A percentile compares a stretch with the other conserved stretches of the same genome.
These are phyloP conservation scores for Citrus inodora DNA, from an alignment of 345 rosid species.

Conservation along the genomic window DNA sequence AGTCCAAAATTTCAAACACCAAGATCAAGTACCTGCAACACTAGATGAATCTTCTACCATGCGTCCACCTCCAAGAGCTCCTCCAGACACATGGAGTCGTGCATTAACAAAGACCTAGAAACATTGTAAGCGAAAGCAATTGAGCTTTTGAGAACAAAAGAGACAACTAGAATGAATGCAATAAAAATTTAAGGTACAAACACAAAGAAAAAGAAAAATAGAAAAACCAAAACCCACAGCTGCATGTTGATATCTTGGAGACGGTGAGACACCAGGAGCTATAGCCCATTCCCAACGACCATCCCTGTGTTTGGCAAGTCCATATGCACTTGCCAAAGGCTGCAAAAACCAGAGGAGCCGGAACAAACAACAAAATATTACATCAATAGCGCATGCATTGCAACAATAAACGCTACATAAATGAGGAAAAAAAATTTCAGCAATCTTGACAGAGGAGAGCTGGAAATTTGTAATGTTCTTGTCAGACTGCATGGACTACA, in stretches of 20 bases:
- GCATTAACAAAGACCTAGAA: conserved; percentile 96
- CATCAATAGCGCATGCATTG: conserved; percentile 16
- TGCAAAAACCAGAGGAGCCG: conserved; percentile 26
- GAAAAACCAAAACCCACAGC: conserved; percentile 58
- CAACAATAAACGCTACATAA: background rate
- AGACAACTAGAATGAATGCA: background rate
- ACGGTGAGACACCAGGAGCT: conserved; percentile 98
- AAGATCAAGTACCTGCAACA: conserved; percentile 69
- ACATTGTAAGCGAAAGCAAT: conserved; percentile 13
- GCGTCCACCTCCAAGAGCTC: conserved; percentile 99
- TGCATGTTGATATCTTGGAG: conserved; percentile 99
- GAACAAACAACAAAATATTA: background rate
- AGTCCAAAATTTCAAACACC: background rate
- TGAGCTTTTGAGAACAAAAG: background rate
- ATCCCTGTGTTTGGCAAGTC: conserved; percentile 98
- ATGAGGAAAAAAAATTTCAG: conserved; percentile 4
- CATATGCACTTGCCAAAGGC: conserved; percentile 98
- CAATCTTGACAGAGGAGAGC: background rate
- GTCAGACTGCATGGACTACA: background rate
- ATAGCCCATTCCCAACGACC: conserved; percentile 99
- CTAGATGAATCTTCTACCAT: conserved; percentile 99
- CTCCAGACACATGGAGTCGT: conserved; percentile 98
- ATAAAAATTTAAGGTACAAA: background rate
- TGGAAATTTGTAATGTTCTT: too few species aligned
- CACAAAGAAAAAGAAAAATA: background rate